Base-by-base conservation (phyloP, 1,284 basidiomycete genomes). In the Coriolopsis trogii region DNA sequence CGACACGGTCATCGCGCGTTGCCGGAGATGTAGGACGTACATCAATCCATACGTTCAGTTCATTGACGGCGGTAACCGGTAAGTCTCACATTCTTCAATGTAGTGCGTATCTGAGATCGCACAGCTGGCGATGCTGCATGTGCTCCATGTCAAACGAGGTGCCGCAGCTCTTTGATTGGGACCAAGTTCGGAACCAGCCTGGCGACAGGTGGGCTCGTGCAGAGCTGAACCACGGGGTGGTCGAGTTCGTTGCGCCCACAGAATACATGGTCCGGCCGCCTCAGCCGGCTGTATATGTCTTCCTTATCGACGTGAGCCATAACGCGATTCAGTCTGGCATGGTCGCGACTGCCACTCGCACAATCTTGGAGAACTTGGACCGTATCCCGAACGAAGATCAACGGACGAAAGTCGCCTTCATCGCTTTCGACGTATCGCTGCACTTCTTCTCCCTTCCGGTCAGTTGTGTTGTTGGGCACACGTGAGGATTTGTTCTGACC, bases 191-290 rank as follows among this genome's bases (percentile, higher is more conserved):
- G 61, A 98, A 97, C 68, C 90, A 94, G 72, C 95, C 95, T 13
- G 95, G 93, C 6, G 96, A 99, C 73, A 79, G 97, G 51, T 99
- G 96, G 94, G 77, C 85, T 41, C 87, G 97, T 56, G 85, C 92
- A 6, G 97, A 99, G 74, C 81, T 99, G 55, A 98, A 97, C 68
- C 85, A 94, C 70, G 84, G 87, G 41, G 92, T 92, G 16, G 94
- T 99, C 54, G 97, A 99, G 71, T 99, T 90, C 67, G 90, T 99
- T 54, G 97, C 97, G 3, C 96, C 97, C 8, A 96, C 95, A 1
- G 97, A 99, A 74, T 99, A 99, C 75, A 98, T 99, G 96, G 95
- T 95, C 65, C 91, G 97, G 58, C 92, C 97, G 15, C 97, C 97
- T 34, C 97, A 98, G 71, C 94, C 97, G 10, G 93, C 95, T 15